A percentile compares a stretch with the other conserved stretches of the same genome.
Evolutionary conservation across 805 yeast species (phyloP).

Genomic region (Metschnikowia gruessii): DNA sequence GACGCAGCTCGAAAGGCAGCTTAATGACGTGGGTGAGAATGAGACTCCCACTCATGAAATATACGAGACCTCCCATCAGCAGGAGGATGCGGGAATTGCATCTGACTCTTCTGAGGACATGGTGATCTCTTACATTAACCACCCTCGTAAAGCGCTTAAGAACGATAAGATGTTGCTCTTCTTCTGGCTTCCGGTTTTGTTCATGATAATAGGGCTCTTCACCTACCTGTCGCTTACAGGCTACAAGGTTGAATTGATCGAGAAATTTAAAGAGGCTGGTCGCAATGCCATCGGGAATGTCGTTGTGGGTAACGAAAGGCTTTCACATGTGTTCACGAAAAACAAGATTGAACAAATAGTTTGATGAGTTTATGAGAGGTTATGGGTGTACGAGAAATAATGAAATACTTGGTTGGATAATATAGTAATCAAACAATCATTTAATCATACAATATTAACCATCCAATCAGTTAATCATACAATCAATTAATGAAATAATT

Average conservation of each 20-base stretch:
- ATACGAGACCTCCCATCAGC: constrained; percentile 5
- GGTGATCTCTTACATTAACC: constrained; percentile 41
- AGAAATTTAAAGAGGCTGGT: constrained; percentile 31
- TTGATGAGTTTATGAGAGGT: constrained; percentile 1
- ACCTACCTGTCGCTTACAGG: constrained; percentile 43
- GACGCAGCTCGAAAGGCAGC: constrained; percentile 30
- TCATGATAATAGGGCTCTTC: constrained; percentile 52
- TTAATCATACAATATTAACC: too few species aligned
- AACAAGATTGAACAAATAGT: constrained; percentile 1
- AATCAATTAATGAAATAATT: too few species aligned
- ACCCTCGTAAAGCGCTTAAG: constrained; percentile 47
- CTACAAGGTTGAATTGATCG: constrained; percentile 36
- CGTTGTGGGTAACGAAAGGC: constrained; percentile 44
- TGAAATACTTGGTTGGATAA: too few species aligned
- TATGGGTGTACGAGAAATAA: not conserved
- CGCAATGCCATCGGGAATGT: constrained; percentile 40
- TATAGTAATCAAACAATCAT: too few species aligned
- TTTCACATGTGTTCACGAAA: constrained; percentile 33
- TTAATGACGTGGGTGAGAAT: constrained; percentile 24
- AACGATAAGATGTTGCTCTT: constrained; percentile 84
- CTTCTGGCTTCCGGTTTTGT: constrained; percentile 84
- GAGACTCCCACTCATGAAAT: constrained; percentile 1
- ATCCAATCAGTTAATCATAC: too few species aligned
- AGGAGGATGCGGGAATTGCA: constrained; percentile 33
- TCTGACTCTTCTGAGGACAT: constrained; percentile 45